Evolutionary conservation across 192 early-diverging fungal genomes (phyloP).

Genomic region (Podochytrium sp.): DNA sequence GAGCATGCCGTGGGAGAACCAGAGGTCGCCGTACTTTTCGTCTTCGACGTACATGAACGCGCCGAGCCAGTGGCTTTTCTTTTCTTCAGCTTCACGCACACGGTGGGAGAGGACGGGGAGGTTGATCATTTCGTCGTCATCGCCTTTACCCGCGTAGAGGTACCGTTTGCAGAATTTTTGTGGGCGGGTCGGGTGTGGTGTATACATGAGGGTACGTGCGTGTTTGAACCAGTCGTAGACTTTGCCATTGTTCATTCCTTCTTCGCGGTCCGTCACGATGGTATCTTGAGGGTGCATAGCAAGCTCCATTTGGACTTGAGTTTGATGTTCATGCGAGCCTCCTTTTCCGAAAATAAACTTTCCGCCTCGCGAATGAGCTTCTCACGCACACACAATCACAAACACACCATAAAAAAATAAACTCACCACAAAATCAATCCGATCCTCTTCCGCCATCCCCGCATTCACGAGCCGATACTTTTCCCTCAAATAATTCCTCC

Average conservation of each 20-base stretch:
- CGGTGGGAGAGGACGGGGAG: not conserved
- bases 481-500: constrained; percentile 2
- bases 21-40: not conserved
- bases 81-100: not conserved
- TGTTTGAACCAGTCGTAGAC: not conserved
- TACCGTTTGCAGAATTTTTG: not conserved
- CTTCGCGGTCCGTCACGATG: not conserved
- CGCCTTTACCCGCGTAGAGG: not conserved
- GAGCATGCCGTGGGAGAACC: not conserved
- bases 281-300: no score
- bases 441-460: not conserved
- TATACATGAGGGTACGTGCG: not conserved
- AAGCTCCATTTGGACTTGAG: not conserved
- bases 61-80: not conserved
- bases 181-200: not conserved
- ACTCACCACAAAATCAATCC: not conserved
- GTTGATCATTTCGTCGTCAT: not conserved
- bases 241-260: constrained; percentile 1
- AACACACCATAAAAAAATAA: no score
- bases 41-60: not conserved
- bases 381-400: no score
- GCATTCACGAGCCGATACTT: not conserved
- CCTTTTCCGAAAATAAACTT: not conserved
- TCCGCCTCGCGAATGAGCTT: no score
- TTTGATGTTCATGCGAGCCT: not conserved